Evolutionary conservation across 805 yeast genomes (phyloP), one percentile per base, ranked within the genome.

Genomic region (Danielia oregonensis): DNA sequence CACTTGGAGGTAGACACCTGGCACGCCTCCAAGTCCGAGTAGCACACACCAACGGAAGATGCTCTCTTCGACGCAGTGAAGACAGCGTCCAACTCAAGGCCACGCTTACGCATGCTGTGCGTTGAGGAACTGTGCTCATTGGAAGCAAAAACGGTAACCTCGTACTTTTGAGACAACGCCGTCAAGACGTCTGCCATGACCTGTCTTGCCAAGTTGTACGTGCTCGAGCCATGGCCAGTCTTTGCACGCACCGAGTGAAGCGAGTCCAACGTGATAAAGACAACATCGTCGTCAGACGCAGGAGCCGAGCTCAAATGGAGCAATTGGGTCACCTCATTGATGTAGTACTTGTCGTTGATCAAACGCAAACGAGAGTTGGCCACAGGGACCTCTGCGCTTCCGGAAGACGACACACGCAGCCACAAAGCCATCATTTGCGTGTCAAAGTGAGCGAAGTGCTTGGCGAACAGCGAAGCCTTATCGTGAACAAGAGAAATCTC

Each of bases 251-350:
- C 53, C 5, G 67, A 54, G 18, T 52, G 43, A 32, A 74, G 61
- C 1, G 78, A 68, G 44, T 70, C 60, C 33, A 70, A 56, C 33
- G 67, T 62, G 32, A 70, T 49, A 8, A 69, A 51, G 4, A 69
- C 48, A 17, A 58, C 31, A 2, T 35, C 24, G 11, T 46, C 54
- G 5, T 47, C 29, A 6, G 55, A 40, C 16, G 48, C 45, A 15
- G 53, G 49, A 12, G 59, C 49, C 35, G 72, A 55, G 42, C 62
- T 71, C 14, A 66, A 60, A 9, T 19, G 22, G 9, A 19, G 6
- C 43, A 74, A 55, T 49, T 74, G 78, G 26, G 71, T 57, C 36
- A 74, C 46, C 47, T 75, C 79, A 36, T 57, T 65, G 39, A 72
- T 68, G 53, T 66, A 74, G n/a, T 55, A 44, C 42, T 67, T 64